Evolutionary conservation across 257 asterid species (phyloP).

Genomic region (Haberlea rhodopensis): DNA sequence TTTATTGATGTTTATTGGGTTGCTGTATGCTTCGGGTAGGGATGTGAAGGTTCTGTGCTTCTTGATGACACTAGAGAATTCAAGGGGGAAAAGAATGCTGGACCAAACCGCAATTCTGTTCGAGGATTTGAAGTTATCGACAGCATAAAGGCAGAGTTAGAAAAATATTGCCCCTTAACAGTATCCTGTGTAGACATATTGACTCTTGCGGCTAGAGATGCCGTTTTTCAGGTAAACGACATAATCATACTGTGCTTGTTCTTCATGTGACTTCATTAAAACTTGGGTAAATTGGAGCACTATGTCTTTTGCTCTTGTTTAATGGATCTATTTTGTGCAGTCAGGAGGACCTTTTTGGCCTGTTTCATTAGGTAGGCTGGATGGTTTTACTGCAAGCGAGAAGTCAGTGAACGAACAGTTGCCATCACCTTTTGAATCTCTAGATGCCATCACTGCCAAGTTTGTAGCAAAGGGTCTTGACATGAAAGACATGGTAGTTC

Average conservation of each 20-base stretch:
- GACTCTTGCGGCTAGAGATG: constrained; percentile 66
- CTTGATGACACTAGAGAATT: constrained; percentile 58
- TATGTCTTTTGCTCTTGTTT: neutral
- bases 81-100: constrained; percentile 70
- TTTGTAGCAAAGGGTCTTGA: constrained; percentile 65
- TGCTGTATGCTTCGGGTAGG: constrained; percentile 31
- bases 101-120: constrained; percentile 59
- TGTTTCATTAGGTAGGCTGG: constrained; percentile 37
- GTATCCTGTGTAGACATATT: constrained; percentile 43
- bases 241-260: neutral
- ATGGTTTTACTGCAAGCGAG: constrained; percentile 44
- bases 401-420: constrained; percentile 65
- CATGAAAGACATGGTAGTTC: constrained; percentile 60
- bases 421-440: constrained; percentile 77
- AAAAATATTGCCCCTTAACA: constrained; percentile 51
- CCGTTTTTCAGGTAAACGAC: constrained; percentile 43
- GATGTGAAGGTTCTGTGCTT: constrained; percentile 78
- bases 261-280: neutral
- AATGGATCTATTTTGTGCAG: constrained; percentile 27
- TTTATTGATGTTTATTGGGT: constrained; percentile 5
- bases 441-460: constrained; percentile 42
- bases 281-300: neutral
- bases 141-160: constrained; percentile 56
- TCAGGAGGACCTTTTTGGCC: constrained; percentile 55
- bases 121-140: constrained; percentile 70